Base-by-base conservation (phyloP, 805 yeast genomes). In the Candida sphagnicola region DNA sequence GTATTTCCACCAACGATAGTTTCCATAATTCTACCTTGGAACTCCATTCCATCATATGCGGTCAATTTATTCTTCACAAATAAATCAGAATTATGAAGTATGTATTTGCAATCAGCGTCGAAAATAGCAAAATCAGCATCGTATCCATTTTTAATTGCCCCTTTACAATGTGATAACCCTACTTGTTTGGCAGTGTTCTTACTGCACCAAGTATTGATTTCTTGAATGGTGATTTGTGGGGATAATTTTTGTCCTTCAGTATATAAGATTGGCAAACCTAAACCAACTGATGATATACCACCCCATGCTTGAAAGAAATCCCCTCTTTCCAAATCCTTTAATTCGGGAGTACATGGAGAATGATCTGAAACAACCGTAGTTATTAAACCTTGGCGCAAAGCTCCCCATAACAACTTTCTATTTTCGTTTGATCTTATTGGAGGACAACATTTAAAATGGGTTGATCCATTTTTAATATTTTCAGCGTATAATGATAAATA, bases 261-360 rank as follows among this genome's bases (percentile, higher is more conserved):
- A 72, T 78, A 83, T 37, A 90, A 61, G 28, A 89, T 74, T 0
- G 95, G 85, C 34, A 90, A 70, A 0, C 97, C 97, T 29, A 91
- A 76, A 0, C 98, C 98, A 23, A 90, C 95, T 1, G 95, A 85
- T 2, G 95, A 74, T 29, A 90, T 88, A 8, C 98, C 98, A 25
- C 97, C 98, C 98, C 98, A 90, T 2, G 97, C 95, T 25, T 81
- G 75, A 50, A 90, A 78, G 57, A 90, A 90, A 56, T 90, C 95
- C 29, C 96, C 96, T 43, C 77, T 71, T 8, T 78, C 82, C 37
- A 88, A 68, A 16, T 86, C 85, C 61, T 90, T 90, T 53, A 90
- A 69, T 43, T 87, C 87, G 0, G 97, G 95, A 0, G 96, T 87
- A 62, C 98, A 90, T 2, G 97, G 98, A 3, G 96, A 86, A 62